Percentiles rank a stretch among this genome's conserved stretches.
Conservation (phyloP, 148 eudicot species). For the Cornus controversa region DNA sequence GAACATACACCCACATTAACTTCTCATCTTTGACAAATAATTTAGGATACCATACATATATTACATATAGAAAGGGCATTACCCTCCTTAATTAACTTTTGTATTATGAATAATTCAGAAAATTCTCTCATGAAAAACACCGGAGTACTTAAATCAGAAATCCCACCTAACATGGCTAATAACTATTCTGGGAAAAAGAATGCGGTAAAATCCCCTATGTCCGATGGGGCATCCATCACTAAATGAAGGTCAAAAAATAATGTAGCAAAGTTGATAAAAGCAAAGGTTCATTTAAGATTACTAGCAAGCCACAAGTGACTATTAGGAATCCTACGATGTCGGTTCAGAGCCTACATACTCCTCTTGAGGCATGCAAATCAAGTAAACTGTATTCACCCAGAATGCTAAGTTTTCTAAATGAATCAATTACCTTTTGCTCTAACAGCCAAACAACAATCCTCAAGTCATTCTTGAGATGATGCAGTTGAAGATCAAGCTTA, state of each 20-base stretch:
- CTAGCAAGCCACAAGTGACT: too few species aligned
- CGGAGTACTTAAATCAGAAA: too few species aligned
- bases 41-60: too few species aligned
- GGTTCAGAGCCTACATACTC: neutral
- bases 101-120: too few species aligned
- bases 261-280: neutral
- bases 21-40: neutral
- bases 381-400: neutral
- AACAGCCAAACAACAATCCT: neutral
- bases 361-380: neutral
- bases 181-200: too few species aligned
- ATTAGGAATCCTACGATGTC: neutral
- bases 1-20: neutral
- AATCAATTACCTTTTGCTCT: neutral
- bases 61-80: too few species aligned
- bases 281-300: neutral
- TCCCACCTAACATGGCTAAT: too few species aligned
- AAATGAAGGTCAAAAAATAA: neutral
- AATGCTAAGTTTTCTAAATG: constrained; percentile 2
- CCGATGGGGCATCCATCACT: too few species aligned
- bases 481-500: neutral
- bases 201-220: too few species aligned
- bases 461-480: neutral
- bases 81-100: too few species aligned
- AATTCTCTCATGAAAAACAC: too few species aligned